Evolutionary conservation across 208 protist species (phyloP).

Genomic region (Acanthamoeba royreba): DNA sequence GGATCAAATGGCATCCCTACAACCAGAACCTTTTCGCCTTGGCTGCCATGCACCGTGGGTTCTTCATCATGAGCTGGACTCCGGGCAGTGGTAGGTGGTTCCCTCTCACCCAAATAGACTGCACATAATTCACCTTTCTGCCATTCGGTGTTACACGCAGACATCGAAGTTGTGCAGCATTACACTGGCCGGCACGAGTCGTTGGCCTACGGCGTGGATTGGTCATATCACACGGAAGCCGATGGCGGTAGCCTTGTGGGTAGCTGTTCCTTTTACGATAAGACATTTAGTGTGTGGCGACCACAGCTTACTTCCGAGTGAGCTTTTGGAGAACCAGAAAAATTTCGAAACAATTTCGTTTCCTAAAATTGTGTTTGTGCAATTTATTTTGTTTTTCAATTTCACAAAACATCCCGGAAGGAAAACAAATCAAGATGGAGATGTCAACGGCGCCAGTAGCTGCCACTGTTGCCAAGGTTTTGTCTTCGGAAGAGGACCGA

Average conservation of each 20-base stretch:
- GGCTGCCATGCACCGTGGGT: conserved; percentile 16
- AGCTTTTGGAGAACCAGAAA: too few relatives aligned
- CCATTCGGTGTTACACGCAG: background rate
- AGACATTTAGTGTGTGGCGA: background rate
- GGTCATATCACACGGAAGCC: background rate
- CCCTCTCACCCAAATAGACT: background rate
- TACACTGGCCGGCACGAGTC: background rate
- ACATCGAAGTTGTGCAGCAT: background rate
- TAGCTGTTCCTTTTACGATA: conserved; percentile 23
- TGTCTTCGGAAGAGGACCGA: background rate
- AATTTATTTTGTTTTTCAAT: too few relatives aligned
- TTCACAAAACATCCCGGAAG: too few relatives aligned
- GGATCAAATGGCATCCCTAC: conserved; percentile 36
- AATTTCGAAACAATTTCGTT: too few relatives aligned
- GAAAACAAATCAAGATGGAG: too few relatives aligned
- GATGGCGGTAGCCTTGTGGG: background rate
- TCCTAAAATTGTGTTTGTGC: too few relatives aligned
- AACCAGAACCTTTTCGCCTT: background rate
- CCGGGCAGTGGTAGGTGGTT: background rate
- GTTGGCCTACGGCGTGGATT: conserved; percentile 22
- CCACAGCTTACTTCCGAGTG: too few relatives aligned
- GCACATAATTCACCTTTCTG: background rate
- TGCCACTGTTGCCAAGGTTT: too few relatives aligned
- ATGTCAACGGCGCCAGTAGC: too few relatives aligned
- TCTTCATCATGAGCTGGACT: background rate